Base-by-base conservation (phyloP, 2,329 filamentous ascomycete genomes). In the Hymenoscyphus albidus region DNA sequence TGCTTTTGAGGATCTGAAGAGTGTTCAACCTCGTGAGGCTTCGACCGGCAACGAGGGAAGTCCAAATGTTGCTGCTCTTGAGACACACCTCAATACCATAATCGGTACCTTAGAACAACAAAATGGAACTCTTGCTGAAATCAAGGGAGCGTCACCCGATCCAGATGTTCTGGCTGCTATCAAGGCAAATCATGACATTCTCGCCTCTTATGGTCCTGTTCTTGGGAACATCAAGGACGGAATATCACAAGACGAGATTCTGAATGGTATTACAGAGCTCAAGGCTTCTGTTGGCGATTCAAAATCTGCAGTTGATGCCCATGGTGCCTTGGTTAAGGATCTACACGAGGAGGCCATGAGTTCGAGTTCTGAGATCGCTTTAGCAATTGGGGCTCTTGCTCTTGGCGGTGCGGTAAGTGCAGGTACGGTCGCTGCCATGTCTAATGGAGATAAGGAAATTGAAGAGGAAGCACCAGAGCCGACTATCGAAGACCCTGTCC, bases 231-330 rank as follows among this genome's bases (percentile, higher is more conserved):
- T 71, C 58, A 70, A 71, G 40, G 65, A 65, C 58, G 48, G 48
- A 2, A 62, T 39, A 6, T 67, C 65, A 0, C 62, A 71, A 18
- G 64, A 65, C 14, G 70, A 71, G 27, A 65, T 72, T 7, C 31
- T 68, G 2, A 31, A 44, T 18, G 68, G 69, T 44, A 68, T 74
- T n/a, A 58, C 65, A 5, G 65, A 63, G n/a, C 58, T 73, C 27
- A 73, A 70, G 58, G 48, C 65, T 2, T 63, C 70, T 13, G 32
- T 74, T 3, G 66, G 67, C 39, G 70, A 72, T 16, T 72, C 68
- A 9, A 70, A 71, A 61, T 61, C 67, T 2, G 70, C 66, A 13
- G 62, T 72, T 16, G 65, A 57, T 12, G 66, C 59, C 3, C 67
- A 71, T 42, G 61, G 65, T 3, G 64, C 59, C 5, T 27, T 70